Percentiles rank a stretch among this genome's conserved stretches.
Conservation (phyloP, 1,139 yeast species). For the Neolecta irregularis region DNA sequence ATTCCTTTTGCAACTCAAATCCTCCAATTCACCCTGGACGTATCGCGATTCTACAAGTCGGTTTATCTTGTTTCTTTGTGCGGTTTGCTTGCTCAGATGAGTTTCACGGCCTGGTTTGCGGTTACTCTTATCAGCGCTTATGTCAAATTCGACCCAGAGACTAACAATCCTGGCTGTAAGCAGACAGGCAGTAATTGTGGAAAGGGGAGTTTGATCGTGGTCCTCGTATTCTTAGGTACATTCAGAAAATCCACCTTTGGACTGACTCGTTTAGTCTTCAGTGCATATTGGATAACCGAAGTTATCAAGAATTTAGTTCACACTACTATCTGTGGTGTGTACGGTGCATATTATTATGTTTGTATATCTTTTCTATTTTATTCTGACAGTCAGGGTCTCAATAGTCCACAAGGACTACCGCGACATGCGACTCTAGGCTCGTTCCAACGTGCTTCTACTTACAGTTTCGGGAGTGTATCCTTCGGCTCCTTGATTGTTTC, state of each 20-base stretch:
- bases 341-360: conserved; percentile 83
- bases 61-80: conserved; percentile 46
- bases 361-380: too few species aligned
- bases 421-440: conserved; percentile 69
- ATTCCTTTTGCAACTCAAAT: conserved; percentile 64
- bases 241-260: neutral
- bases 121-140: conserved; percentile 59
- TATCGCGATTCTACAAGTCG: conserved; percentile 55
- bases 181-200: conserved; percentile 54
- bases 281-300: conserved; percentile 75
- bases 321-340: conserved; percentile 69
- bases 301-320: conserved; percentile 75
- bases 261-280: conserved; percentile 30
- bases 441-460: conserved; percentile 66
- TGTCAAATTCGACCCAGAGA: conserved; percentile 47
- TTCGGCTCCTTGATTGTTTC: conserved; percentile 78
- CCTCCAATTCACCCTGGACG: conserved; percentile 57
- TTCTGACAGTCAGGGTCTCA: too few species aligned
- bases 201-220: conserved; percentile 49
- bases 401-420: conserved; percentile 67
- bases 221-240: conserved; percentile 44
- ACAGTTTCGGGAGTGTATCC: conserved; percentile 80
- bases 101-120: conserved; percentile 50
- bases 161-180: conserved; percentile 33
- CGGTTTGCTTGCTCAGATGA: conserved; percentile 51